These are phyloP conservation scores for Chaetomium globosum DNA, from an alignment of 2,329 filamentous ascomycete species.

Conservation along the genomic window DNA sequence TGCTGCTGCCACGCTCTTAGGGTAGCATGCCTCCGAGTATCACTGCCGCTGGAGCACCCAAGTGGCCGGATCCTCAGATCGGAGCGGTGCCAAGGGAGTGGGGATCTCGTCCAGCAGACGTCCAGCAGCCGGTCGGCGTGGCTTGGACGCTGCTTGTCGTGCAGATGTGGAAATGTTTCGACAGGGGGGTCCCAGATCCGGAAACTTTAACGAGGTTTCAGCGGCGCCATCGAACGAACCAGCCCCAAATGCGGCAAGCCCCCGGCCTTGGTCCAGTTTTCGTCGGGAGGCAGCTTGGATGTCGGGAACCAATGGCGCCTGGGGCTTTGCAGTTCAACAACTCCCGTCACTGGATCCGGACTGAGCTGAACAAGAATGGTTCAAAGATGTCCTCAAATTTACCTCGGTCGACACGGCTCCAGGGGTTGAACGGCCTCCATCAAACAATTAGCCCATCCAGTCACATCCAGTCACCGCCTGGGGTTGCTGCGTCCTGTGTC, in stretches of 20 bases:
- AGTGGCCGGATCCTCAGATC: constrained; percentile 13
- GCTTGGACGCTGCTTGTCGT: constrained; percentile 14
- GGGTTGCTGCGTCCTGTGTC: neutral
- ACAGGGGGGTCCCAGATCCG: constrained; percentile 28
- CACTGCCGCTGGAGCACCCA: constrained; percentile 14
- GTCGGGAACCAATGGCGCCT: constrained; percentile 26
- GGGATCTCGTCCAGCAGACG: neutral
- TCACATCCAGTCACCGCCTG: constrained; percentile 9
- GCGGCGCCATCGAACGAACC: constrained; percentile 33
- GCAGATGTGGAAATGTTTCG: constrained; percentile 22
- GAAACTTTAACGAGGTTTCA: constrained; percentile 38
- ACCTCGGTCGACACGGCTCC: constrained; percentile 12
- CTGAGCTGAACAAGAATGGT: constrained; percentile 30
- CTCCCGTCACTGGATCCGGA: constrained; percentile 16
- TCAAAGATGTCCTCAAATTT: constrained; percentile 11
- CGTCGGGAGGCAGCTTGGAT: constrained; percentile 33
- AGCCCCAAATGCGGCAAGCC: constrained; percentile 30
- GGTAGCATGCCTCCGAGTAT: constrained; percentile 11
- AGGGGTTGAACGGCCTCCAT: constrained; percentile 20
- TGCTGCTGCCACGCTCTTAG: neutral
- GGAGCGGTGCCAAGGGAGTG: neutral
- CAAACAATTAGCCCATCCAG: neutral
- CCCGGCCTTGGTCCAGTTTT: constrained; percentile 22
- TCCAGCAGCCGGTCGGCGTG: constrained; percentile 18
- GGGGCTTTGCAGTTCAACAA: constrained; percentile 23